phyloP scores from a whole-genome alignment of 352 stramenopile genomes.

The Pythium vanterpoolii region DNA sequence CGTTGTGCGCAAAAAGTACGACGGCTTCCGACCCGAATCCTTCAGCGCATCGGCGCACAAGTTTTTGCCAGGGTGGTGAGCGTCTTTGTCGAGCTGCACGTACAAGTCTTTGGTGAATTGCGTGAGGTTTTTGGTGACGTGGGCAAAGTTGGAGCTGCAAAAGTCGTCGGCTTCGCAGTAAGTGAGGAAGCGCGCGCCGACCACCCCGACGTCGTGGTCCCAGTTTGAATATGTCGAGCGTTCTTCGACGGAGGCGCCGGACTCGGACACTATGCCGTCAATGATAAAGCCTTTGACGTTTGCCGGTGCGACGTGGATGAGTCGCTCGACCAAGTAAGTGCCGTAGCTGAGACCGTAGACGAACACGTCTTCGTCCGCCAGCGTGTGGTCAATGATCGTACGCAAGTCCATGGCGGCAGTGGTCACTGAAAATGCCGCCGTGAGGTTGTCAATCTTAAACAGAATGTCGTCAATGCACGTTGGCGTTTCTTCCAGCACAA shows the following conservation, averaged over 20 bases:
- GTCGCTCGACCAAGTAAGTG: slow-evolving; percentile 25
- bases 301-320: slow-evolving; percentile 21
- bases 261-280: slow-evolving; percentile 19
- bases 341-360: slow-evolving; percentile 29
- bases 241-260: slow-evolving; percentile 35
- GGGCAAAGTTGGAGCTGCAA: slow-evolving; percentile 63
- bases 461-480: slow-evolving; percentile 25
- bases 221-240: slow-evolving; percentile 78
- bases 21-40: slow-evolving; percentile 40
- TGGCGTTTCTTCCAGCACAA: slow-evolving; percentile 16
- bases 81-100: slow-evolving; percentile 40
- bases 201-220: slow-evolving; percentile 67
- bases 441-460: slow-evolving; percentile 21
- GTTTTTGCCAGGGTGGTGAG: slow-evolving; percentile 24
- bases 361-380: slow-evolving; percentile 18
- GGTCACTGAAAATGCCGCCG: slow-evolving; percentile 17
- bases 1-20: slow-evolving; percentile 61
- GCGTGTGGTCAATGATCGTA: slow-evolving; percentile 21
- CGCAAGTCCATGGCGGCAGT: slow-evolving; percentile 25
- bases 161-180: slow-evolving; percentile 54
- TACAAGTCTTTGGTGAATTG: slow-evolving; percentile 54
- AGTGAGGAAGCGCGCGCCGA: slow-evolving; percentile 51
- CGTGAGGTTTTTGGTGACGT: slow-evolving; percentile 42
- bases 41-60: slow-evolving; percentile 44
- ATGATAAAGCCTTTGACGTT: slow-evolving; percentile 27